Conservation (phyloP, 2,329 filamentous ascomycete species). For the Verticillium klebahnii region DNA sequence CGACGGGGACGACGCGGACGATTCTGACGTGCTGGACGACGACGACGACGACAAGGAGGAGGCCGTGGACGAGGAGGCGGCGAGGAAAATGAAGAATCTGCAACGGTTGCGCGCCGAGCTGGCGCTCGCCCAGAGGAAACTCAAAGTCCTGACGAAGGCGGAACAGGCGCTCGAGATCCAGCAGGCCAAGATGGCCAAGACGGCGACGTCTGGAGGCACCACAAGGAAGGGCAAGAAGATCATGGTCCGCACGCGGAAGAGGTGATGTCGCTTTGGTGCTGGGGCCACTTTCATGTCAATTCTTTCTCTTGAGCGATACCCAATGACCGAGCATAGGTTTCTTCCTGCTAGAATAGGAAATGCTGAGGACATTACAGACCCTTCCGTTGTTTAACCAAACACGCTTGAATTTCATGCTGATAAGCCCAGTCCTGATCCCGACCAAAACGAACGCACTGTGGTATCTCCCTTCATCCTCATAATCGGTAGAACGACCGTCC, state of each 20-base stretch:
- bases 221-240: slow-evolving; percentile 59
- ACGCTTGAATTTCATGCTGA: not conserved
- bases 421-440: not conserved
- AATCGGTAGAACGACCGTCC: not conserved
- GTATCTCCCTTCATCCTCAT: not conserved
- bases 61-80: slow-evolving; percentile 24
- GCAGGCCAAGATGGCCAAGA: slow-evolving; percentile 61
- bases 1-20: slow-evolving; percentile 6
- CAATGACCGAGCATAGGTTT: not conserved
- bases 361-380: not conserved
- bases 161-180: slow-evolving; percentile 55
- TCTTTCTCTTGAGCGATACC: not conserved
- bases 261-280: slow-evolving; percentile 24
- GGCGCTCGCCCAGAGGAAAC: slow-evolving; percentile 46
- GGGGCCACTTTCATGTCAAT: not conserved
- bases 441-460: not conserved
- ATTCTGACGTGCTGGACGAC: slow-evolving; percentile 17
- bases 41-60: slow-evolving; percentile 15
- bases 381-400: not conserved
- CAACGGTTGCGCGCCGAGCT: slow-evolving; percentile 44
- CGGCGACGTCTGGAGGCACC: slow-evolving; percentile 53
- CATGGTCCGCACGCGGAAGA: slow-evolving; percentile 59
- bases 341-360: not conserved
- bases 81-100: slow-evolving; percentile 36
- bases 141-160: slow-evolving; percentile 48